Evolutionary conservation across 371 early-diverging fungal genomes (phyloP).

Genomic region (Batkoa obscura): DNA sequence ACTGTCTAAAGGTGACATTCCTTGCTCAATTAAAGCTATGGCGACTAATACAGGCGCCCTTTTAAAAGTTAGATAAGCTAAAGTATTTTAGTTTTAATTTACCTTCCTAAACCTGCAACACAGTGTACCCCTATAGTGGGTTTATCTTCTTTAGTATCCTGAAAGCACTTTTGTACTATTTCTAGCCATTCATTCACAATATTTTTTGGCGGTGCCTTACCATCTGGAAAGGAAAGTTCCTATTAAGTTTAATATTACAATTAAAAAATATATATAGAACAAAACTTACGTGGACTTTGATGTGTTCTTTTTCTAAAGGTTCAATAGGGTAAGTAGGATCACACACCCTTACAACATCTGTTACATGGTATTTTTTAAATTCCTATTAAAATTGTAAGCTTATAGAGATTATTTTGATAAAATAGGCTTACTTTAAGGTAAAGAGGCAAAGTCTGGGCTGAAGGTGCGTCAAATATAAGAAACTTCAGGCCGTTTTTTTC

Average conservation of each 20-base stretch:
- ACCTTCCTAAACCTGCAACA: slow-evolving; percentile 61
- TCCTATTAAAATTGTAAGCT: slow-evolving; percentile 18
- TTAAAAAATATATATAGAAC: neutral
- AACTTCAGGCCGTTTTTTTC: neutral
- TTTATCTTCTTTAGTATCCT: slow-evolving; percentile 13
- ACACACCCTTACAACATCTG: slow-evolving; percentile 75
- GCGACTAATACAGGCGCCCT: slow-evolving; percentile 51
- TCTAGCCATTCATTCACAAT: slow-evolving; percentile 53
- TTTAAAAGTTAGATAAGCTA: neutral
- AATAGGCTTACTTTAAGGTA: neutral
- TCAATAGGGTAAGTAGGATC: slow-evolving; percentile 65
- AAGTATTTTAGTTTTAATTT: neutral
- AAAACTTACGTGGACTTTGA: slow-evolving; percentile 39
- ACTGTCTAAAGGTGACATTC: slow-evolving; percentile 57
- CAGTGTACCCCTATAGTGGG: slow-evolving; percentile 70
- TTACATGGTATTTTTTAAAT: slow-evolving; percentile 45
- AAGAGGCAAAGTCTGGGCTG: neutral
- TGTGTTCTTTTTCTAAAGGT: slow-evolving; percentile 34
- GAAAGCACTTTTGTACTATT: slow-evolving; percentile 29
- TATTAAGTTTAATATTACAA: neutral
- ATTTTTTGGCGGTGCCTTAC: slow-evolving; percentile 48
- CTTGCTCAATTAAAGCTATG: slow-evolving; percentile 63
- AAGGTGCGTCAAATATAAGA: slow-evolving; percentile 1
- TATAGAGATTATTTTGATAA: neutral
- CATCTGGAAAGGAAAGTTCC: slow-evolving; percentile 20